Base-by-base conservation (phyloP, 2,329 filamentous ascomycete species). In the Cercospora janseana region DNA sequence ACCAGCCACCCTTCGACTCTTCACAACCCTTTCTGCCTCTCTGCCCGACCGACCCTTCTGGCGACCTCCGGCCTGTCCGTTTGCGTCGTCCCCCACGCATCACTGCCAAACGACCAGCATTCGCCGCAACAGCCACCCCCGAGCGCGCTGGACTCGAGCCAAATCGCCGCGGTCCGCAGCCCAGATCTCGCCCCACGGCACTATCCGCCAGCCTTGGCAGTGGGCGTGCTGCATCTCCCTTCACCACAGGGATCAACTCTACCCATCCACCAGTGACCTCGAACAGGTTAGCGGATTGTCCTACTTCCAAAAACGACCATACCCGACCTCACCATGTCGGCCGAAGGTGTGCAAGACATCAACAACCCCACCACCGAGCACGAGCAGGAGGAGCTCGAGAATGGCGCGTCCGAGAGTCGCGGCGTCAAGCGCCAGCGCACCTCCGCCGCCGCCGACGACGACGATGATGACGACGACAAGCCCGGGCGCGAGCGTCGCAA, bases 391-490 rank as follows among this genome's bases (percentile, higher is more conserved):
- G 66, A 69, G 52, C 69, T 72, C 62, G 86, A 86, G 73, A 90
- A 91, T 76, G 87, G 86, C 71, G 85, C 79, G 63, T 77, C 76
- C 62, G 77, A 78, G 66, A 81, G 75, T 72, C 88, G 91, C 70
- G 90, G 89, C 70, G 81, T 90, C 74, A 97, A 97, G 81, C 90
- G 92, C 65, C 82, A 81, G 72, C 88, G 93, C 69, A 83, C 87
- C 58, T 85, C 75, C 66, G 75, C 86, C 63, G 69, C 66, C 46
- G 81, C 84, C 46, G 84, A 85, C 66, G 92, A 97, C 70, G 93
- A 97, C 69, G 93, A 97, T 61, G 92, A 97, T 60, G 93, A 97
- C 60, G 91, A 97, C 63, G 92, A 96, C 73, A 97, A 97, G 83
- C 89, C 89, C 58, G 90, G 90, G 68, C 91, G 93, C 73, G 93